Conservation (phyloP, 2,329 filamentous ascomycete genomes). For the Cladosporium sp. region DNA sequence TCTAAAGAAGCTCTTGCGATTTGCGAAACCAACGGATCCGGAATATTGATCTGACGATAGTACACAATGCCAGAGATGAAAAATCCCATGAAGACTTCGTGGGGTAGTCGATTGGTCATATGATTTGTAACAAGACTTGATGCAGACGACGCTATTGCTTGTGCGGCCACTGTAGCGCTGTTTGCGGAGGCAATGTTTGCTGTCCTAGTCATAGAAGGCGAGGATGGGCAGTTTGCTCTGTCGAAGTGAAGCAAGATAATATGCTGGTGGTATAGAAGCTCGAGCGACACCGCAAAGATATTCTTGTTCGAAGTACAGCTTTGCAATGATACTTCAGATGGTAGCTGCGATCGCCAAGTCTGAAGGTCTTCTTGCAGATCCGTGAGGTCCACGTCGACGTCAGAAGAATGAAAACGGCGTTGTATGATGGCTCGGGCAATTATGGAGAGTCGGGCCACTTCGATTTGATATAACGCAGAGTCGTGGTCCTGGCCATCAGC, state of each 20-base stretch:
- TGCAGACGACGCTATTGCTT: constrained; percentile 15
- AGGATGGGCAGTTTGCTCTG: neutral
- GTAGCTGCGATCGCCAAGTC: neutral
- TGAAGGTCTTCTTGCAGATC: constrained; percentile 16
- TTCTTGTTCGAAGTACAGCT: neutral
- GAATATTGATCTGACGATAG: constrained; percentile 13
- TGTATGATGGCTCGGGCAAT: constrained; percentile 22
- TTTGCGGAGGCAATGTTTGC: neutral
- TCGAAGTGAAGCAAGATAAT: constrained; percentile 20
- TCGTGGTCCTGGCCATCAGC: neutral
- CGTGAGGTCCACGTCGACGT: constrained; percentile 9
- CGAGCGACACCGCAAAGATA: constrained; percentile 11
- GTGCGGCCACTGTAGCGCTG: constrained; percentile 12
- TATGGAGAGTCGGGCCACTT: constrained; percentile 24
- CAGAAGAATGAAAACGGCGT: constrained; percentile 20
- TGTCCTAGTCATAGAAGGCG: neutral
- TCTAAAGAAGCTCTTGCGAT: constrained; percentile 17
- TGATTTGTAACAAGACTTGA: constrained; percentile 15
- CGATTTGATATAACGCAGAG: constrained; percentile 25
- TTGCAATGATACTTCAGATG: neutral
- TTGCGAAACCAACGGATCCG: constrained; percentile 13
- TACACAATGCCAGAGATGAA: constrained; percentile 20
- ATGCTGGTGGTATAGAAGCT: constrained; percentile 20
- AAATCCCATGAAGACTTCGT: constrained; percentile 20
- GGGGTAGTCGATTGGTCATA: constrained; percentile 4